phyloP scores from a whole-genome alignment of 2,329 filamentous ascomycete species.

The Teratosphaeriaceae sp. region DNA sequence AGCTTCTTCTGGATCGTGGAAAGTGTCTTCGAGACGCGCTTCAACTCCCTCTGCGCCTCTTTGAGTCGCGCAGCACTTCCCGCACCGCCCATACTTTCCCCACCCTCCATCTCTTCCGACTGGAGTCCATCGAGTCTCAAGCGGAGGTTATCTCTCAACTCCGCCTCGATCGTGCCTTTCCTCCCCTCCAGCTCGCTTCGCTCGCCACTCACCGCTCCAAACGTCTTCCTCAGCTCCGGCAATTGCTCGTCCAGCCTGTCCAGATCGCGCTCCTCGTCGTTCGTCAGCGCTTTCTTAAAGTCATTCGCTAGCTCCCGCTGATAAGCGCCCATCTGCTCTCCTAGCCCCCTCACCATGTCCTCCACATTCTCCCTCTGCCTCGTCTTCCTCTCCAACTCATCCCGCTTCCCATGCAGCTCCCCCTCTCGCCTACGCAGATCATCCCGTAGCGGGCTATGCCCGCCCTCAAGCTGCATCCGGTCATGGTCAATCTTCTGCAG shows the following conservation, averaged over 20 bases:
- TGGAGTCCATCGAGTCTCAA: slow-evolving; percentile 83
- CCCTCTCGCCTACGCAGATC: slow-evolving; percentile 71
- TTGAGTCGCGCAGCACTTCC: slow-evolving; percentile 59
- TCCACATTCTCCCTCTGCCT: slow-evolving; percentile 61
- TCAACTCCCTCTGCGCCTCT: slow-evolving; percentile 74
- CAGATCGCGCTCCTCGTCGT: slow-evolving; percentile 75
- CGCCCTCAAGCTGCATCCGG: slow-evolving; percentile 69
- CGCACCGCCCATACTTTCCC: slow-evolving; percentile 39
- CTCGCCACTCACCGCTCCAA: slow-evolving; percentile 65
- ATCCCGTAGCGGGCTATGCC: slow-evolving; percentile 70
- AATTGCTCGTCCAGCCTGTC: slow-evolving; percentile 62
- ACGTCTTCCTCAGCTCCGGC: slow-evolving; percentile 68
- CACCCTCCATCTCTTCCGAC: slow-evolving; percentile 63
- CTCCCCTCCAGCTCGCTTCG: slow-evolving; percentile 71
- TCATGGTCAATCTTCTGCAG: slow-evolving; percentile 76
- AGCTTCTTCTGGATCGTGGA: slow-evolving; percentile 62
- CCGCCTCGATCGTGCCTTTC: slow-evolving; percentile 78
- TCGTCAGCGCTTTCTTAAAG: slow-evolving; percentile 84
- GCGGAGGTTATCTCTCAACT: slow-evolving; percentile 81
- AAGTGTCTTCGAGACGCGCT: slow-evolving; percentile 65
- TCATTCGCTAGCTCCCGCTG: slow-evolving; percentile 76
- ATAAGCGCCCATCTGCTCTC: slow-evolving; percentile 67
- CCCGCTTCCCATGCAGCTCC: slow-evolving; percentile 65
- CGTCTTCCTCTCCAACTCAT: slow-evolving; percentile 67
- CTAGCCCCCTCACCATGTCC: slow-evolving; percentile 49